A percentile compares a stretch with the other conserved stretches of the same genome.
Evolutionary conservation across 176 grass and related monocot genomes (phyloP).

Genomic region (Secale cereale): DNA sequence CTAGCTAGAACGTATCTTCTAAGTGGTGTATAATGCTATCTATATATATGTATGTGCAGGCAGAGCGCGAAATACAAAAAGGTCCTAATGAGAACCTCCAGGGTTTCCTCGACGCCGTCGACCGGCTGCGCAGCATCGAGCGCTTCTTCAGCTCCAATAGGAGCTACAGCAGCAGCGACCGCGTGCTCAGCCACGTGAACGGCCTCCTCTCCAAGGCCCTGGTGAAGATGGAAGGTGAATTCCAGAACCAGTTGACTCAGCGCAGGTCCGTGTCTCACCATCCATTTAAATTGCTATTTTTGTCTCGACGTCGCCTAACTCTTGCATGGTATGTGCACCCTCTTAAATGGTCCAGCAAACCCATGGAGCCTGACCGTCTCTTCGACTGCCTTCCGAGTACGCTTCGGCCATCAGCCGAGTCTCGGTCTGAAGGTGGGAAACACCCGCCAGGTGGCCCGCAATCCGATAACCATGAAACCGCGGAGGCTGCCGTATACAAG

Average conservation of each 20-base stretch:
- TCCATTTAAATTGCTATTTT: slow-evolving; percentile 9
- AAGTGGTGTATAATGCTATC: background rate
- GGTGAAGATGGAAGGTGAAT: slow-evolving; percentile 76
- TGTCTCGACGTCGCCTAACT: background rate
- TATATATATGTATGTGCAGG: slow-evolving; percentile 29
- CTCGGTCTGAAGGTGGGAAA: slow-evolving; percentile 58
- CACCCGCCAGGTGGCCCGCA: slow-evolving; percentile 24
- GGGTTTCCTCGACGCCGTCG: slow-evolving; percentile 78
- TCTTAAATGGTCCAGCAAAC: slow-evolving; percentile 57
- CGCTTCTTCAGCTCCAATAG: slow-evolving; percentile 91
- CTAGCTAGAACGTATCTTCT: background rate
- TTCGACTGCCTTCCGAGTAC: slow-evolving; percentile 89
- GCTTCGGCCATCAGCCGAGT: slow-evolving; percentile 69
- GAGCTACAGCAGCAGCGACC: slow-evolving; percentile 81
- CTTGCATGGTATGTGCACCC: background rate
- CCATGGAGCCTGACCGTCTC: slow-evolving; percentile 88
- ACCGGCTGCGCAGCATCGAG: slow-evolving; percentile 67
- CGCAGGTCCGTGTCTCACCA: slow-evolving; percentile 49
- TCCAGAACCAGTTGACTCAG: slow-evolving; percentile 62
- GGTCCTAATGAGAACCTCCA: slow-evolving; percentile 79
- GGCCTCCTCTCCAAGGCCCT: slow-evolving; percentile 72
- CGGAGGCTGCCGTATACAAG: slow-evolving; percentile 63
- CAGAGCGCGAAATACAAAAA: slow-evolving; percentile 74
- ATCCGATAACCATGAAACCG: slow-evolving; percentile 41
- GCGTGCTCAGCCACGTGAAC: slow-evolving; percentile 76